phyloP scores from a whole-genome alignment of 202 grass and related monocot genomes.

The Musa balbisiana region DNA sequence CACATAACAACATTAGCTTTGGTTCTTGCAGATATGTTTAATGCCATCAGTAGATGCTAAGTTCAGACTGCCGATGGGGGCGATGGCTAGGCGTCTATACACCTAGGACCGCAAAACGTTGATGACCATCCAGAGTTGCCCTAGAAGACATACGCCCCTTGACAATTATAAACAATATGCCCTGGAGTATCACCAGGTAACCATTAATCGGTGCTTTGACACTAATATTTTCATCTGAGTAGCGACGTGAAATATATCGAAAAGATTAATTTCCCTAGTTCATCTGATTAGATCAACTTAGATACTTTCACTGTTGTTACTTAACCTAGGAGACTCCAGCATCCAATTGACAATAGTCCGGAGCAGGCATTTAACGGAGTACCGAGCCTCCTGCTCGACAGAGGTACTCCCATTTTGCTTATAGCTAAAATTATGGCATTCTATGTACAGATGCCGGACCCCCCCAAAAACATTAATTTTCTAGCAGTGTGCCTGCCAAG shows the following conservation, averaged over 20 bases:
- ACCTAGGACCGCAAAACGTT: conserved; percentile 92
- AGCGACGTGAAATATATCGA: conserved; percentile 10
- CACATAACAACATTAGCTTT: background rate
- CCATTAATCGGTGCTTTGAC: background rate
- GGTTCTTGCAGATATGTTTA: background rate
- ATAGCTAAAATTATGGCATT: background rate
- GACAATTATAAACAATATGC: conserved; percentile 97
- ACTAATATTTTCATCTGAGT: background rate
- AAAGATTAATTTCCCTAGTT: background rate
- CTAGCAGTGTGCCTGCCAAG: too few relatives aligned
- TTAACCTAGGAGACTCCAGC: conserved; percentile 74
- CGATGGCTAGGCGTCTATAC: conserved; percentile 79
- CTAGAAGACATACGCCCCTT: conserved; percentile 88
- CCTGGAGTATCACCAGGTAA: conserved; percentile 90
- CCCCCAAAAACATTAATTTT: background rate
- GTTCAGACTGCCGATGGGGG: conserved; percentile 43
- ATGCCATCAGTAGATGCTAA: conserved; percentile 1
- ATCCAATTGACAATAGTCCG: conserved; percentile 91
- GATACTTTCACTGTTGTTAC: conserved; percentile 14
- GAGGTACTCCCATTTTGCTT: conserved; percentile 34
- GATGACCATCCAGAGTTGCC: conserved; percentile 85
- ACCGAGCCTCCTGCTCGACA: conserved; percentile 47
- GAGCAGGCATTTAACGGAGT: conserved; percentile 82
- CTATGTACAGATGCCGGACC: background rate
- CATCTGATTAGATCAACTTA: too few relatives aligned